Conservation (phyloP, 1,139 yeast species). For the Lodderomyces orthopsilosis region DNA sequence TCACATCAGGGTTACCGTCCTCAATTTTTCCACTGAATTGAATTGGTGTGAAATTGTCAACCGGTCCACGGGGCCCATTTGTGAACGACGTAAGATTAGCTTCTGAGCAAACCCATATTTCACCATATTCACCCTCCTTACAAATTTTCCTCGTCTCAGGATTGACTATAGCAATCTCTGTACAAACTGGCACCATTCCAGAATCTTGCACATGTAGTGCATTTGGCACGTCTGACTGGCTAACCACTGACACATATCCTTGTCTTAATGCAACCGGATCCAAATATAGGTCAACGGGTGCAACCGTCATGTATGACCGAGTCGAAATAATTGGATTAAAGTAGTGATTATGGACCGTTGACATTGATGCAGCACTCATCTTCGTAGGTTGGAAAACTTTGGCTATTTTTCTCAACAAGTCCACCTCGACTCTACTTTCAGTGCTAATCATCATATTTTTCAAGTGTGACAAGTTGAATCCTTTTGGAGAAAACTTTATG, state of each 20-base stretch:
- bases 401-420: slow-evolving; percentile 57
- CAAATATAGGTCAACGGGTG: slow-evolving; percentile 81
- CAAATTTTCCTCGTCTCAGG: slow-evolving; percentile 85
- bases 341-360: slow-evolving; percentile 73
- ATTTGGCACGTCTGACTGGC: slow-evolving; percentile 64
- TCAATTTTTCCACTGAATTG: slow-evolving; percentile 57
- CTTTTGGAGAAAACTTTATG: slow-evolving; percentile 59
- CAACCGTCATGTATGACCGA: slow-evolving; percentile 83
- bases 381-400: slow-evolving; percentile 63
- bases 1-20: slow-evolving; percentile 61
- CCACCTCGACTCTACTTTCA: slow-evolving; percentile 70
- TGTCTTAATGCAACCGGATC: slow-evolving; percentile 88
- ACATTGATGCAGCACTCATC: slow-evolving; percentile 67
- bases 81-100: slow-evolving; percentile 70
- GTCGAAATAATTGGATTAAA: slow-evolving; percentile 84
- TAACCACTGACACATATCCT: slow-evolving; percentile 79
- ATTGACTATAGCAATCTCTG: slow-evolving; percentile 90
- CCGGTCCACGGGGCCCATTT: slow-evolving; percentile 51
- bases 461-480: slow-evolving; percentile 59
- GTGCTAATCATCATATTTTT: slow-evolving; percentile 85
- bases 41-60: slow-evolving; percentile 32
- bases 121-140: slow-evolving; percentile 93
- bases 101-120: slow-evolving; percentile 93
- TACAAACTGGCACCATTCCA: slow-evolving; percentile 94
- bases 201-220: slow-evolving; percentile 86